Evolutionary conservation across 2,329 filamentous ascomycete species (phyloP).

Genomic region (Ophidiomyces ophidiicola): DNA sequence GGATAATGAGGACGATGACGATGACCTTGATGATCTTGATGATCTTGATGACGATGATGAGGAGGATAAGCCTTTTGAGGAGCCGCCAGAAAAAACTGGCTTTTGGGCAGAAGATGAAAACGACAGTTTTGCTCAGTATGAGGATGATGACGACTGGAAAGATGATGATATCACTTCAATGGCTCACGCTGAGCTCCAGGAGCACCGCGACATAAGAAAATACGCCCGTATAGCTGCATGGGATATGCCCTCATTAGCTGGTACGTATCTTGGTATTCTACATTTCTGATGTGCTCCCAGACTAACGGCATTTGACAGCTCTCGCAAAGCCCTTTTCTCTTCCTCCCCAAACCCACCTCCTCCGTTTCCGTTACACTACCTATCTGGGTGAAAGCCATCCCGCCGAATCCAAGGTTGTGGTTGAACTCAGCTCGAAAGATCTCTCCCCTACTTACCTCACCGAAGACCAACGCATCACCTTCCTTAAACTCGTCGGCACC

Average conservation of each 20-base stretch:
- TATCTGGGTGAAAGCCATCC: constrained; percentile 94
- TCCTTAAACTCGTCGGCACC: constrained; percentile 73
- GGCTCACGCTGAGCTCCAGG: constrained; percentile 76
- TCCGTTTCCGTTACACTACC: constrained; percentile 92
- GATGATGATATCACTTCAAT: constrained; percentile 66
- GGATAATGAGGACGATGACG: constrained; percentile 2
- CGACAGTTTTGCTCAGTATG: constrained; percentile 34
- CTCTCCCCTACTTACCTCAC: constrained; percentile 49
- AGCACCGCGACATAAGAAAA: constrained; percentile 76
- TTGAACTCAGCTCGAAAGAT: constrained; percentile 71
- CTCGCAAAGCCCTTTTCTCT: constrained; percentile 75
- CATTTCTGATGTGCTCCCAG: background rate
- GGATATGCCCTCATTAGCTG: constrained; percentile 85
- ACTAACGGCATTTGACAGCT: too few relatives aligned
- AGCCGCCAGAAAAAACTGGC: constrained; percentile 20
- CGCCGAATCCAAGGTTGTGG: constrained; percentile 82
- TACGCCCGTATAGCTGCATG: constrained; percentile 80
- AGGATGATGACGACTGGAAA: constrained; percentile 43
- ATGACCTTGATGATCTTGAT: constrained; percentile 24
- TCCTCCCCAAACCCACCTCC: constrained; percentile 48
- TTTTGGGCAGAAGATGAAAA: constrained; percentile 37
- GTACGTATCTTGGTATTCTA: constrained; percentile 42
- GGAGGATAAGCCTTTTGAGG: too few relatives aligned
- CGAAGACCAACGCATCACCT: constrained; percentile 57
- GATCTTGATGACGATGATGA: constrained; percentile 21